Evolutionary conservation across 2,329 filamentous ascomycete genomes (phyloP), one percentile per base, ranked within the genome.

Genomic region (Zalaria obscura): DNA sequence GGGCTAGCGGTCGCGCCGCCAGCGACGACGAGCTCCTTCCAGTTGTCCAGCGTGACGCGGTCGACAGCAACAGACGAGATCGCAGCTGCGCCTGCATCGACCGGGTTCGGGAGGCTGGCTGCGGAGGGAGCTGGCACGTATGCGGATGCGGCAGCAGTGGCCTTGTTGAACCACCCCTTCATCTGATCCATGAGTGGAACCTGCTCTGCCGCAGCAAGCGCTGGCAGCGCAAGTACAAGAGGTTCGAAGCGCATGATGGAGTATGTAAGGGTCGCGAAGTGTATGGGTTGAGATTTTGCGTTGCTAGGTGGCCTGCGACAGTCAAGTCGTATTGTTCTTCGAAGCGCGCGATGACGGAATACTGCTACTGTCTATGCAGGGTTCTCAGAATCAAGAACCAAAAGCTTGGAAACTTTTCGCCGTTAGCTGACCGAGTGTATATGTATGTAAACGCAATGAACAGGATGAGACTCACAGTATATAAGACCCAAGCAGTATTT

Each of bases 11-110:
- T 73, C 5, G 74, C 61, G 46, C 75, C 66, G 44, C 81, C 75
- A 27, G 76, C 73, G 39, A 66, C 78, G 45, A 89, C 66, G 3
- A 77, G 75, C 26, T 79, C 63, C 59, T 78, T 75, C 80, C 82
- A 85, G 69, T 80, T 81, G 48, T 77, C 66, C 43, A 85, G 66
- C 4, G 76, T 79, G 51, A 89, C 59, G 39, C 72, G 58, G 57
- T 73, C 64, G 47, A 80, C 64, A 38, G 70, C 68, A 48, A 64
- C 61, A 36, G 61, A 58, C 2, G 69, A 72, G n/a, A 68, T 62
- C 54, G 70, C 72, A 29, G 69, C 65, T 39, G 66, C 66, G 36
- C 65, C 66, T 28, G 68, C 67, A 38, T 69, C 63, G 49, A 69
- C 50, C 26, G 58, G 58, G 38, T 69, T 66, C 9, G 65, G 62